Evolutionary conservation across 768 basidiomycete genomes (phyloP).

Genomic region (Panaeolus cyanescens): DNA sequence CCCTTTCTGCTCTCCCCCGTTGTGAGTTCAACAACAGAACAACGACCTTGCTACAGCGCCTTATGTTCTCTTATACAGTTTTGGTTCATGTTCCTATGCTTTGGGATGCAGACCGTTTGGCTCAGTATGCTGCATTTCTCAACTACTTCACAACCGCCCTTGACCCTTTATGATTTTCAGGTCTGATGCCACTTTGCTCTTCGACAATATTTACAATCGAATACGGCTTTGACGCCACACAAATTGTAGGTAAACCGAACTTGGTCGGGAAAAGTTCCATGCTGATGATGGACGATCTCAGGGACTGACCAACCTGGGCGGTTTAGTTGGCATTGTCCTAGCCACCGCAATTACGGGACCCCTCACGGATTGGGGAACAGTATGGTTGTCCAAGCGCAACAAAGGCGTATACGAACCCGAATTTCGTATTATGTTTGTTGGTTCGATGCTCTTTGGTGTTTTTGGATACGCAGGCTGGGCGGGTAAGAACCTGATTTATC

Average conservation of each 20-base stretch:
- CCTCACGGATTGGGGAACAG: conserved; percentile 42
- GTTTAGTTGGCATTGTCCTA: conserved; percentile 42
- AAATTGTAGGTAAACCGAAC: conserved; percentile 30
- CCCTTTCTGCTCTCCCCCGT: conserved; percentile 44
- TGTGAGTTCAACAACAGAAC: conserved; percentile 25
- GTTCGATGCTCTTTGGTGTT: conserved; percentile 42
- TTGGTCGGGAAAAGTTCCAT: not conserved
- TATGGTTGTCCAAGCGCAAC: conserved; percentile 44
- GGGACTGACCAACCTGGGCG: conserved; percentile 44
- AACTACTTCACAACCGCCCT: not conserved
- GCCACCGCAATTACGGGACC: conserved; percentile 38
- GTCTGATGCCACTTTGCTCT: conserved; percentile 43
- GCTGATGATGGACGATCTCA: conserved; percentile 9
- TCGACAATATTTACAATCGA: conserved; percentile 47
- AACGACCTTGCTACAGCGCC: not conserved
- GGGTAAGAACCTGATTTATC: too few relatives aligned
- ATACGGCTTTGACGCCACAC: conserved; percentile 41
- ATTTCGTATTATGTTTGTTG: conserved; percentile 42
- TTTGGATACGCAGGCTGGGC: conserved; percentile 51
- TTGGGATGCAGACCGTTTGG: conserved; percentile 47
- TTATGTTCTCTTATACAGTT: not conserved
- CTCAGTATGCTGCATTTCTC: conserved; percentile 28
- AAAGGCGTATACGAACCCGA: conserved; percentile 50
- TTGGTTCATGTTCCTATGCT: conserved; percentile 38
- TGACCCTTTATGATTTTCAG: conserved; percentile 17